Conservation (phyloP, 2,329 filamentous ascomycete species). For the Pestalotiopsis fici region DNA sequence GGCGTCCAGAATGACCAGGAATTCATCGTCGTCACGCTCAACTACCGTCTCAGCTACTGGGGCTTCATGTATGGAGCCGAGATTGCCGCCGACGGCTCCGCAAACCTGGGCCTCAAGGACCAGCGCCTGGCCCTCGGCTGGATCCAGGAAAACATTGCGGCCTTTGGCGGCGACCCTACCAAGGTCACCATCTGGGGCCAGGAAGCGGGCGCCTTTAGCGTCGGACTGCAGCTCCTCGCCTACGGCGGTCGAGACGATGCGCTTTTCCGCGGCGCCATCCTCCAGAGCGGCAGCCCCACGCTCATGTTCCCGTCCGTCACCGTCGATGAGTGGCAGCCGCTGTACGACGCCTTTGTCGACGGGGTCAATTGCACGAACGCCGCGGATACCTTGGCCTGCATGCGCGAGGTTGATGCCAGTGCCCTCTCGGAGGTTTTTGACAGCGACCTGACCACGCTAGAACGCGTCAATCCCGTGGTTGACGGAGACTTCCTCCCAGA, state of each 20-base stretch:
- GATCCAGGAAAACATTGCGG: constrained; percentile 54
- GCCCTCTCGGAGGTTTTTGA: constrained; percentile 31
- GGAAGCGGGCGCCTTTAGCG: constrained; percentile 41
- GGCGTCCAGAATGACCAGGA: constrained; percentile 52
- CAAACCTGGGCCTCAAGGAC: constrained; percentile 51
- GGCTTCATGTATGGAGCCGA: constrained; percentile 52
- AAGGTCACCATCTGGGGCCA: constrained; percentile 51
- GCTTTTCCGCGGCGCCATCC: constrained; percentile 54
- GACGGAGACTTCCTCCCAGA: constrained; percentile 49
- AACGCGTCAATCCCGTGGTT: constrained; percentile 40
- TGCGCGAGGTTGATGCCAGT: constrained; percentile 36
- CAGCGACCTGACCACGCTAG: constrained; percentile 29
- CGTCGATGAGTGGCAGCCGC: not conserved
- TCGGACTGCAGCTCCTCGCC: constrained; percentile 50
- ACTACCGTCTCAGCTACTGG: constrained; percentile 54
- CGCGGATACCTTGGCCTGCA: constrained; percentile 20
- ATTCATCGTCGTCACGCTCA: constrained; percentile 55
- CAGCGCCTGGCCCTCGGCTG: constrained; percentile 49
- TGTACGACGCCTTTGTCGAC: constrained; percentile 28
- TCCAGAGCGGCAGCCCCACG: constrained; percentile 48
- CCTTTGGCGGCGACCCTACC: constrained; percentile 48
- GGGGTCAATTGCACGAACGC: constrained; percentile 25
- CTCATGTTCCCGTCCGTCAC: constrained; percentile 10
- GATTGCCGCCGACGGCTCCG: constrained; percentile 40
- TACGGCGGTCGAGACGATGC: constrained; percentile 57